Conservation (phyloP, 306 rosid genomes). For the Corylus americana region DNA sequence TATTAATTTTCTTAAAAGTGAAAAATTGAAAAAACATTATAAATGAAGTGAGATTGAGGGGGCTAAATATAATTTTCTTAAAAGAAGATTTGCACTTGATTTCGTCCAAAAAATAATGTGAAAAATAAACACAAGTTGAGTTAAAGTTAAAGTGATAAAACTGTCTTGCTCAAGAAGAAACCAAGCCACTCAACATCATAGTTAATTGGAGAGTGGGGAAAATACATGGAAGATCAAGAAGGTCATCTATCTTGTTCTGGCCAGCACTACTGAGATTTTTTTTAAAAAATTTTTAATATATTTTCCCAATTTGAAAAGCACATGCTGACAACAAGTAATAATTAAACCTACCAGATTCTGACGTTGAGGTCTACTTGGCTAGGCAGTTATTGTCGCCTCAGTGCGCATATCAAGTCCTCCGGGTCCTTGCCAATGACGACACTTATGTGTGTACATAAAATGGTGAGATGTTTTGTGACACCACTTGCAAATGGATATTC, state of each 20-base stretch:
- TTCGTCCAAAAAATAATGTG: too few species aligned
- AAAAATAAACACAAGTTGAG: conserved; percentile 6
- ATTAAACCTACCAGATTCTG: conserved; percentile 6
- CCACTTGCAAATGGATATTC: background rate
- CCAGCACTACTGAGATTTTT: conserved; percentile 1
- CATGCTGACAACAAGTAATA: conserved; percentile 11
- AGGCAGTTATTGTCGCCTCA: conserved; percentile 9
- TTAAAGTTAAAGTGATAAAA: background rate
- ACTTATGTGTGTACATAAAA: background rate
- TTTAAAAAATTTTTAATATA: background rate
- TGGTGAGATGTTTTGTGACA: background rate
- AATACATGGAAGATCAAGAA: background rate
- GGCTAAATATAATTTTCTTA: too few species aligned
- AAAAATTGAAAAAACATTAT: too few species aligned
- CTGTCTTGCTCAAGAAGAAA: background rate
- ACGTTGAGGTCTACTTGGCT: background rate
- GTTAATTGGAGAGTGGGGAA: background rate
- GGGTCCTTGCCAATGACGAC: conserved; percentile 13
- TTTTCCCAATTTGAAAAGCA: background rate
- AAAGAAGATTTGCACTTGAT: too few species aligned
- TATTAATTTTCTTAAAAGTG: too few species aligned
- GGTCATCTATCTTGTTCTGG: background rate
- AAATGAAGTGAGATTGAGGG: too few species aligned
- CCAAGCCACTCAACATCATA: conserved; percentile 18
- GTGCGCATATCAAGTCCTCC: conserved; percentile 8